Base-by-base conservation (phyloP, 306 rosid species). In the Cotoneaster glaucophyllus region DNA sequence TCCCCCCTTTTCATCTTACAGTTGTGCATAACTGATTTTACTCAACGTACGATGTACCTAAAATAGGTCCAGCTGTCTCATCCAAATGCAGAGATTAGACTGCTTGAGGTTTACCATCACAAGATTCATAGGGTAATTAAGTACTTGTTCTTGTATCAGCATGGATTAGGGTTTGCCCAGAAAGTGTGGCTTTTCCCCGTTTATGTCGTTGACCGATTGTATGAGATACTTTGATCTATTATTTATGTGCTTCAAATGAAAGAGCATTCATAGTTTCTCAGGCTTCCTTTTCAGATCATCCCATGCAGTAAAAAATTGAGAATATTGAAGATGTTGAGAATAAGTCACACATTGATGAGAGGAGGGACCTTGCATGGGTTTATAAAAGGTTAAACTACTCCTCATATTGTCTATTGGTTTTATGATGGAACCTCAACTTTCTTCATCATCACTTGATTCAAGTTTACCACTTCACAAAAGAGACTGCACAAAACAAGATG, bases 71-170 rank as follows among this genome's bases (percentile, higher is more conserved):
- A 92, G 83, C 81, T 94, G 81, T 91, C 98, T 54, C 89, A 81
- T 84, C 90, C 92, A 22, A 75, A 86, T 78, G 98, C 93, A 11
- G 97, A 92, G 77, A 86, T 94, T 70, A 87, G 98, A 82, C 83
- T 94, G 79, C 88, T 94, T 24, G 97, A 92, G 81, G 97, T 92
- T 83, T 94, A 91, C 78, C 88, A 88, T 82, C 98, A 94, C 86
- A 94, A 90, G 84, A 94, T 94, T 54, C 92, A 94, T 74, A 94
- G 88, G 97, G 98, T 94, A 63, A n/a, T n/a, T n/a, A n/a, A 19
- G 68, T 53, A 18, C 29, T 18, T 53, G 7, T 53, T 45, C 53
- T 45, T 54, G 6, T 21, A 37, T 56, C 64, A 11, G 25, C 14
- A 4, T 19, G 2, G 34, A 4, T 29, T 29, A 6, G 67, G 15